Evolutionary conservation across 202 grass and related monocot genomes (phyloP).

Genomic region (Brachypodium distachyon): DNA sequence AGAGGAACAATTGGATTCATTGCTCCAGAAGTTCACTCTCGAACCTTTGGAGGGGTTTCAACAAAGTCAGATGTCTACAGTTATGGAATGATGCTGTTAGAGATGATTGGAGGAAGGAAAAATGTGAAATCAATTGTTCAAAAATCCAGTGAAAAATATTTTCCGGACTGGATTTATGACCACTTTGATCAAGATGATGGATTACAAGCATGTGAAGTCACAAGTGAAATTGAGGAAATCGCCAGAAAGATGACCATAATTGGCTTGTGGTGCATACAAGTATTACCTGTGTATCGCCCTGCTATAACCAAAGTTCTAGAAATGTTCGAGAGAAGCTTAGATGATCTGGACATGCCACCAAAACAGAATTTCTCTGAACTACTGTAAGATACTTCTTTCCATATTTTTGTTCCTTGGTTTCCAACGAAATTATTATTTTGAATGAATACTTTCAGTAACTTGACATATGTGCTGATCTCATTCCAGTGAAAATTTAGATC

Average conservation of each 20-base stretch:
- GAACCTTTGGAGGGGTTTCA: slow-evolving; percentile 32
- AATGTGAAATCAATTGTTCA: slow-evolving; percentile 4
- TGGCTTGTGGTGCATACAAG: slow-evolving; percentile 47
- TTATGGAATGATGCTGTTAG: slow-evolving; percentile 46
- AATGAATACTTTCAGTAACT: not conserved
- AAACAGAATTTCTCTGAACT: slow-evolving; percentile 5
- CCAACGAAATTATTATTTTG: not conserved
- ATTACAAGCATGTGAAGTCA: slow-evolving; percentile 21
- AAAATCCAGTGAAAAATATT: slow-evolving; percentile 25
- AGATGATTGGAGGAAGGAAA: slow-evolving; percentile 31
- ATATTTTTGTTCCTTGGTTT: not conserved
- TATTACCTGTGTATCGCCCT: slow-evolving; percentile 26
- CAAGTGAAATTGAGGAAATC: slow-evolving; percentile 17
- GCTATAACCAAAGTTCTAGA: slow-evolving; percentile 38
- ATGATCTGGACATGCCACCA: slow-evolving; percentile 35
- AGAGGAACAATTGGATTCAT: slow-evolving; percentile 51
- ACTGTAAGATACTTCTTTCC: not conserved
- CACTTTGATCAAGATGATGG: slow-evolving; percentile 19
- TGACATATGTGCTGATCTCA: not conserved
- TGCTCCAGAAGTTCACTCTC: slow-evolving; percentile 45
- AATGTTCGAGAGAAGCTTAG: slow-evolving; percentile 33
- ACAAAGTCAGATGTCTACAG: slow-evolving; percentile 48
- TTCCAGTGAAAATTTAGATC: not conserved
- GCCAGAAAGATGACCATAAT: slow-evolving; percentile 42
- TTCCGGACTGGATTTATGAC: slow-evolving; percentile 40